These are phyloP conservation scores for Sporisorium reilianum DNA, from an alignment of 1,284 basidiomycete genomes.

Conservation along the genomic window DNA sequence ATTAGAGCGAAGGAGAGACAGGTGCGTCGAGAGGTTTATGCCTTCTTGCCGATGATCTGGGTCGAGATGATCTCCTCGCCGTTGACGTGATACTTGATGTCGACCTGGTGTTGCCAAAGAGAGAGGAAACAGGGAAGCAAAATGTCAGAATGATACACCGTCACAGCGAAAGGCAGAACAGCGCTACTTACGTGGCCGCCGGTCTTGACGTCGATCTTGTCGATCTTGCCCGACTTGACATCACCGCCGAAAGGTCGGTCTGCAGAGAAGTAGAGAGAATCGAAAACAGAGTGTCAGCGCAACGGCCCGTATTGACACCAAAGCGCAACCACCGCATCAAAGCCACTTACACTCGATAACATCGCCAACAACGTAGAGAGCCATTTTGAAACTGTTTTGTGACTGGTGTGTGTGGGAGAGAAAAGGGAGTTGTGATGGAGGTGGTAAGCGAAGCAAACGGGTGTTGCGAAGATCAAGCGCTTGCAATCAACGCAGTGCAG, in stretches of 20 bases:
- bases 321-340: too few species aligned
- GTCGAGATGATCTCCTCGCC: slow-evolving; percentile 61
- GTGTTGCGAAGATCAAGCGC: slow-evolving; percentile 17
- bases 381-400: slow-evolving; percentile 37
- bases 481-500: background rate
- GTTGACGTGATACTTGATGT: slow-evolving; percentile 64
- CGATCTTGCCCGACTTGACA: slow-evolving; percentile 63
- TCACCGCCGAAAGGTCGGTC: slow-evolving; percentile 65
- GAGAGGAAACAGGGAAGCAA: background rate
- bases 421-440: background rate
- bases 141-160: background rate
- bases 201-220: slow-evolving; percentile 63
- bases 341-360: slow-evolving; percentile 56
- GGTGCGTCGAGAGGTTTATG: slow-evolving; percentile 10
- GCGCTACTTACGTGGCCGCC: slow-evolving; percentile 59
- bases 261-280: slow-evolving; percentile 3
- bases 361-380: slow-evolving; percentile 58
- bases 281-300: slow-evolving; percentile 5
- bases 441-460: background rate
- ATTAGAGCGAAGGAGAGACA: slow-evolving; percentile 11
- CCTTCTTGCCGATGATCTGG: slow-evolving; percentile 62
- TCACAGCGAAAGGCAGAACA: background rate
- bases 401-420: background rate
- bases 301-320: background rate
- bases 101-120: slow-evolving; percentile 36